Evolutionary conservation across 345 rosid species (phyloP).

Genomic region (Leavenworthia alabamica): DNA sequence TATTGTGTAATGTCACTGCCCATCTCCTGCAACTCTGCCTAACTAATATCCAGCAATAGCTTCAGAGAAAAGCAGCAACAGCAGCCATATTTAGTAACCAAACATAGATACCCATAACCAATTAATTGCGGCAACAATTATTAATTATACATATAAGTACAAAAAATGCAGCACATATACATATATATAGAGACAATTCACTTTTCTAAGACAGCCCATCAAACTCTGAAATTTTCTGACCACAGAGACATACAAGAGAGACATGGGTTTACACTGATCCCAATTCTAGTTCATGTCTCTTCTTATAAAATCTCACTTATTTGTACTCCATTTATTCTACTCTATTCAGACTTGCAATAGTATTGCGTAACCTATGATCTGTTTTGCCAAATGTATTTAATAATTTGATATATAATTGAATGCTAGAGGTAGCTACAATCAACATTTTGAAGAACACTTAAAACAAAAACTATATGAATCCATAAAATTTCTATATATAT

Average conservation of each 20-base stretch:
- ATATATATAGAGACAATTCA: constrained; percentile 22
- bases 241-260: constrained; percentile 26
- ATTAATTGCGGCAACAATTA: constrained; percentile 12
- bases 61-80: constrained; percentile 28
- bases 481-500: background rate
- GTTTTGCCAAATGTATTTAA: constrained; percentile 12
- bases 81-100: constrained; percentile 36
- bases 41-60: constrained; percentile 33
- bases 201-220: constrained; percentile 34
- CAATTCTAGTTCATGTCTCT: constrained; percentile 30
- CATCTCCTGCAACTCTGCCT: constrained; percentile 34
- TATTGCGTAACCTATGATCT: constrained; percentile 10
- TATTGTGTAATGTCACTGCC: constrained; percentile 27
- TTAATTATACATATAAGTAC: background rate
- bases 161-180: constrained; percentile 2
- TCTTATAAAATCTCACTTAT: constrained; percentile 25
- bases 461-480: constrained; percentile 3
- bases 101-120: constrained; percentile 31
- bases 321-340: background rate
- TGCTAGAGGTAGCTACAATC: background rate
- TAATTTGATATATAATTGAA: background rate
- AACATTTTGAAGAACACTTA: background rate
- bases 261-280: constrained; percentile 37
- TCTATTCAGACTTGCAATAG: constrained; percentile 11
- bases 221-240: constrained; percentile 28